Evolutionary conservation across 176 grass and related monocot species (phyloP).

Genomic region (Tillandsia leiboldiana): DNA sequence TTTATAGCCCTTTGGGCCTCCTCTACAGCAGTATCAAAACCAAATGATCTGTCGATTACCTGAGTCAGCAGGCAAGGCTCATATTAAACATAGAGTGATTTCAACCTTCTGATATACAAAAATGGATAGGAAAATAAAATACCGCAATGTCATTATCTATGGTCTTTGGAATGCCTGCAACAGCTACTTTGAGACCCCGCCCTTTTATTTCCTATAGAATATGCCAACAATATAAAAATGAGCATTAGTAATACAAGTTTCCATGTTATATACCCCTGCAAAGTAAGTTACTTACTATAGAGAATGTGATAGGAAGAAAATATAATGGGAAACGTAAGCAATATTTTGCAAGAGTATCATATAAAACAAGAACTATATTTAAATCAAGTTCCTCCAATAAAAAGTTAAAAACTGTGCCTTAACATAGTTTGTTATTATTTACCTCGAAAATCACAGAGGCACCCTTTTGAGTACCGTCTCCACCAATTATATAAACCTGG

Average conservation of each 20-base stretch:
- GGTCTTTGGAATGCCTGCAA: slow-evolving; percentile 91
- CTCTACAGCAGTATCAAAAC: slow-evolving; percentile 94
- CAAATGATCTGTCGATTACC: slow-evolving; percentile 99
- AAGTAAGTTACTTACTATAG: background rate
- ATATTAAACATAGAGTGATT: slow-evolving; percentile 1
- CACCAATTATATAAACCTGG: slow-evolving; percentile 93
- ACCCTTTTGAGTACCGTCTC: slow-evolving; percentile 90
- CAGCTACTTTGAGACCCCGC: slow-evolving; percentile 70
- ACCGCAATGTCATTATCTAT: slow-evolving; percentile 95
- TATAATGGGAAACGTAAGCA: background rate
- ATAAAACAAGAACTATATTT: background rate
- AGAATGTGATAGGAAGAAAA: background rate
- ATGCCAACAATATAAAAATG: slow-evolving; percentile 8
- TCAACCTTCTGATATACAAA: slow-evolving; percentile 12
- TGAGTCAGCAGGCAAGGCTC: slow-evolving; percentile 20
- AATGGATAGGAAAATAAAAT: slow-evolving; percentile 17
- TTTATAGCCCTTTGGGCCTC: slow-evolving; percentile 95
- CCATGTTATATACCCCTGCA: background rate
- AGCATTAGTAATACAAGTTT: background rate
- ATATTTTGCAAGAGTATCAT: background rate
- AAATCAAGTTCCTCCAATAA: background rate
- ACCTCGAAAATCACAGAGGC: slow-evolving; percentile 90
- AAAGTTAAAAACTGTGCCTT: background rate
- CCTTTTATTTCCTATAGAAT: slow-evolving; percentile 59
- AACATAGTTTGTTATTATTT: background rate